Percentiles rank a stretch among this genome's conserved stretches.
Conservation (phyloP, 2,329 filamentous ascomycete genomes). For the Trichoderma afroharzianum region DNA sequence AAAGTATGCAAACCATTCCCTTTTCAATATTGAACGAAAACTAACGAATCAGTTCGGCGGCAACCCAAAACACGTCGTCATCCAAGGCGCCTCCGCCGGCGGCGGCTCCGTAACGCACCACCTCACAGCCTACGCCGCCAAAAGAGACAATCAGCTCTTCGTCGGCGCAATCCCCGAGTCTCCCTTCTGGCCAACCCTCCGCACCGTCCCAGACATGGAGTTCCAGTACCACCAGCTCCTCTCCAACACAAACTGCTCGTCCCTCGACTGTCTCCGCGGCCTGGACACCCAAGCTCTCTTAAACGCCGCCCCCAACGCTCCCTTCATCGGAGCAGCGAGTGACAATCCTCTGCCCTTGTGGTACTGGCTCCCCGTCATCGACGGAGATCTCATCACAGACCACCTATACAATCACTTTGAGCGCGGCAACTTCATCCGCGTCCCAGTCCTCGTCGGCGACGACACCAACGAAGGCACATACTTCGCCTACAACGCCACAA, state of each 20-base stretch:
- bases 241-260: slow-evolving; percentile 35
- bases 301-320: slow-evolving; percentile 32
- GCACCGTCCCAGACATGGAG: slow-evolving; percentile 41
- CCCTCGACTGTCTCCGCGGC: slow-evolving; percentile 18
- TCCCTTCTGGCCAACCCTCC: slow-evolving; percentile 49
- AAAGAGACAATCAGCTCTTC: slow-evolving; percentile 43
- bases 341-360: slow-evolving; percentile 35
- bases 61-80: slow-evolving; percentile 54
- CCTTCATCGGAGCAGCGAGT: slow-evolving; percentile 37
- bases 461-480: slow-evolving; percentile 46
- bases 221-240: slow-evolving; percentile 44
- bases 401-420: slow-evolving; percentile 40
- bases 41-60: slow-evolving; percentile 48
- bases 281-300: slow-evolving; percentile 41
- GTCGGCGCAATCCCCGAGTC: slow-evolving; percentile 45
- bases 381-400: slow-evolving; percentile 44
- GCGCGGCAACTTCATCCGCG: slow-evolving; percentile 38
- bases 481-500: slow-evolving; percentile 40
- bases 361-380: slow-evolving; percentile 50
- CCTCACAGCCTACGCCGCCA: slow-evolving; percentile 43
- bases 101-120: slow-evolving; percentile 56
- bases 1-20: slow-evolving; percentile 30
- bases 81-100: slow-evolving; percentile 60
- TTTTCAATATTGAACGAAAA: neutral
- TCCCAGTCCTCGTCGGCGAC: slow-evolving; percentile 45